Evolutionary conservation across 148 eudicot genomes (phyloP), one percentile per base, ranked within the genome.

Genomic region (Nepenthes mirabilis): DNA sequence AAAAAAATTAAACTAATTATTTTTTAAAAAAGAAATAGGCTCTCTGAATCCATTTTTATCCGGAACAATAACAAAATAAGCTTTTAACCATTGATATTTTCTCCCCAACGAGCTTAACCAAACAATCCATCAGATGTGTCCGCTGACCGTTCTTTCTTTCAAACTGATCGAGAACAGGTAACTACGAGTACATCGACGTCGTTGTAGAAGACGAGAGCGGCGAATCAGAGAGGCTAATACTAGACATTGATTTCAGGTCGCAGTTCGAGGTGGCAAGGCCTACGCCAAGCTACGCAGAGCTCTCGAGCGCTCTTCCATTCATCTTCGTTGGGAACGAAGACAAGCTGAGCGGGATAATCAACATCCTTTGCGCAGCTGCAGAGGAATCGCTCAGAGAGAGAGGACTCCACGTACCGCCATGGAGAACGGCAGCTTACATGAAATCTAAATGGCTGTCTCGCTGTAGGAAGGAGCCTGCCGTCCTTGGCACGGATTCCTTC

Each of bases 221-320:
- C 45, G 56, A 58, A 8, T 1, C 43, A 35, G 9, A 33, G 33
- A 80, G 82, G 64, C n/a, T 81, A 63, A 70, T 80, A 55, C 56
- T 86, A 12, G 94, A 86, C 56, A 67, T 81, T 48, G 88, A 86
- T 68, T 86, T 86, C 65, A 69, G 66, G 77, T 86, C 86, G 0
- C 82, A 86, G 61, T 86, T 86, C 61, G 94, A 86, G 53, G 59
- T 86, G 52, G 88, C 86, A 53, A 73, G 88, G 64, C 84, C 86
- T 9, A 86, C 84, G 2, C 14, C 69, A 54, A 57, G 53, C n/a
- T 81, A 83, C 78, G 60, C 55, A 56, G 69, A 77, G 47, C 71
- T 86, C 12, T 58, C 68, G 23, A 60, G 57, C 52, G 43, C 60
- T 14, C 70, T 83, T 6, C 88, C 94, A 43, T 40, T 32, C 37